These are phyloP conservation scores for Starmerella vitae DNA, from an alignment of 805 yeast species.

Conservation along the genomic window DNA sequence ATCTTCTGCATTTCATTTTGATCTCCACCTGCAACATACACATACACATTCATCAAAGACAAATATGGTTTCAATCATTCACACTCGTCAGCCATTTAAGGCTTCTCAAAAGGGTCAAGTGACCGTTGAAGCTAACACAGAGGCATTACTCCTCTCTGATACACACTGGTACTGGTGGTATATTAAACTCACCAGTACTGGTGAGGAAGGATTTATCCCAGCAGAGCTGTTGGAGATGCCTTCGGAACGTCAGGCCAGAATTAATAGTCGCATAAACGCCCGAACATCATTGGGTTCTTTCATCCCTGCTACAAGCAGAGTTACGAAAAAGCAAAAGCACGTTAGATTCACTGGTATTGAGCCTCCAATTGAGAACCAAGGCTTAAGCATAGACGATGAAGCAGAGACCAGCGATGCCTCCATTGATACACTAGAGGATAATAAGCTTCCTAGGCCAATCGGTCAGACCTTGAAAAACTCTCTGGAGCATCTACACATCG, in stretches of 20 bases:
- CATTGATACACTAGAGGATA: neutral
- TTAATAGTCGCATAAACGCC: constrained; percentile 78
- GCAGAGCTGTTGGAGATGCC: constrained; percentile 91
- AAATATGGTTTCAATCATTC: constrained; percentile 37
- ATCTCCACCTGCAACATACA: too few species aligned
- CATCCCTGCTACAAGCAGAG: neutral
- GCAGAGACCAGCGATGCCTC: neutral
- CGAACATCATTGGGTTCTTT: neutral
- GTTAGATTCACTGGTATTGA: neutral
- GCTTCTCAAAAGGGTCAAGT: constrained; percentile 94
- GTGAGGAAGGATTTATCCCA: constrained; percentile 85
- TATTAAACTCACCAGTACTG: constrained; percentile 45
- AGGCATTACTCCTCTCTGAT: constrained; percentile 65
- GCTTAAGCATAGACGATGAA: neutral
- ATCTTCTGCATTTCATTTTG: too few species aligned
- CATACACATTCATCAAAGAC: too few species aligned
- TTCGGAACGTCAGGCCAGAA: constrained; percentile 76
- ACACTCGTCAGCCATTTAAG: constrained; percentile 72
- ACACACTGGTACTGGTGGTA: constrained; percentile 97
- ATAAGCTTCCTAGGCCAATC: neutral
- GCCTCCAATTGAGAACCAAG: neutral
- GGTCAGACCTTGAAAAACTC: neutral
- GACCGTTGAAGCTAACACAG: constrained; percentile 62
- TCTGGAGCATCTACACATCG: neutral
- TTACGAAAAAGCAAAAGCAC: neutral